Evolutionary conservation across 768 basidiomycete genomes (phyloP), one percentile per base, ranked within the genome.

Genomic region (Solioccasus polychromus): DNA sequence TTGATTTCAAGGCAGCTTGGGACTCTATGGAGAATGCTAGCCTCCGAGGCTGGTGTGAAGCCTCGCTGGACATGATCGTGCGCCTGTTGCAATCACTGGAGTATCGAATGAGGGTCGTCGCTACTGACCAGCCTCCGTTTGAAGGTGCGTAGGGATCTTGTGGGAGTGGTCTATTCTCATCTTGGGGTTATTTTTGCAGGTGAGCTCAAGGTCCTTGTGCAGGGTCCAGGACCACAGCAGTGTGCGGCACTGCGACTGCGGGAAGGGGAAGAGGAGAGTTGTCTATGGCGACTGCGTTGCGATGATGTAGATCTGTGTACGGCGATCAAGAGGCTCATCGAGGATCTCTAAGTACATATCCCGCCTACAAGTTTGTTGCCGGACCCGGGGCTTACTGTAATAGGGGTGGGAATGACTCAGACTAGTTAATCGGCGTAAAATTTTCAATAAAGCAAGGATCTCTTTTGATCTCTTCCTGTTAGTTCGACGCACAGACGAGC

Each of bases 21-120:
- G 71, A 80, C 39, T 57, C 68, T 3, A 66, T 79, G 32, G 70
- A 74, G 42, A 68, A 66, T 39, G 47, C 61, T 38, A 69, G 69
- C 56, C 61, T 69, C 25, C 76, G 87, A 42, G 88, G 88, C 12
- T 91, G 88, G 88, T 84, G 78, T 56, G 77, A 79, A 47, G 68
- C 60, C 5, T 68, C 78, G 19, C 68, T 81, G 39, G 81, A 82
- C 39, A 67, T 64, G 18, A 75, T 81, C 22, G 69, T 84, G 35
- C 71, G 75, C 41, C 69, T 68, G 32, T 56, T 90, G 51, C 81
- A 82, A 58, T 67, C 69, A 23, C 49, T 80, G 61, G 68, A 71
- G 34, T 61, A 60, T 28, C 61, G 54, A 17, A 64, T 86, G 55
- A 68, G 68, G 26, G 75, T 86, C 36, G 74, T 80, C 44, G 62